Base-by-base conservation (phyloP, 2,329 filamentous ascomycete genomes). In the Verticillium dahliae region DNA sequence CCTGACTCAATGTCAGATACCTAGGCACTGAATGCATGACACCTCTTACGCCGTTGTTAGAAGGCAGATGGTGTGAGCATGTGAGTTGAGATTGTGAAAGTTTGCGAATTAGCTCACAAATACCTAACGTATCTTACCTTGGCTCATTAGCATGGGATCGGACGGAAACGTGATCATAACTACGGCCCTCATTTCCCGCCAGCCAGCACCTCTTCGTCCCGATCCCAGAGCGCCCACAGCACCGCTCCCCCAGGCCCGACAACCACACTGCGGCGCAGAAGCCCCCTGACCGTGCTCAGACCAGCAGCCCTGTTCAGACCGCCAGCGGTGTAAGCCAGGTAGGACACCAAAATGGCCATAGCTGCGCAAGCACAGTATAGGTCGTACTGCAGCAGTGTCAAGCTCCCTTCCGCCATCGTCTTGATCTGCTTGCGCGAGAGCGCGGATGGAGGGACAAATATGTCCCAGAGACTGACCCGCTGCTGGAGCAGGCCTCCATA, bases 341-440 rank as follows among this genome's bases (percentile, higher is more conserved):
- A 65, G 5, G 58, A 7, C 14, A 63, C 59, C 61, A 65, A 64
- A 7, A 57, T 31, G 35, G 63, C 57, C 1, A 60, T 57, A 0
- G 61, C 65, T 10, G 34, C 45, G 10, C 57, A 58, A 1, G 65
- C 64, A 56, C 65, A 67, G 60, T 67, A 68, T 54, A 69, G 31
- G 15, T 70, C 67, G 58, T 67, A 70, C 57, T 69, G 67, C 45
- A 70, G 56, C 7, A 68, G 27, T 3, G 62, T 56, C 54, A 66
- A 22, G 0, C 34, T 34, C 0, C 65, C 67, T 18, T 61, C 60
- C 7, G 66, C 61, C 13, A 68, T 1, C 2, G 60, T 64, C 1
- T 38, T 56, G 38, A 65, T 59, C n/a, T 18, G 59, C n/a, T 22
- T 54, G 11, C n/a, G 62, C 55, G 15, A 59, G 18, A 60, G 55